phyloP scores from a whole-genome alignment of 768 basidiomycete species.

The Podaxis sp. region DNA sequence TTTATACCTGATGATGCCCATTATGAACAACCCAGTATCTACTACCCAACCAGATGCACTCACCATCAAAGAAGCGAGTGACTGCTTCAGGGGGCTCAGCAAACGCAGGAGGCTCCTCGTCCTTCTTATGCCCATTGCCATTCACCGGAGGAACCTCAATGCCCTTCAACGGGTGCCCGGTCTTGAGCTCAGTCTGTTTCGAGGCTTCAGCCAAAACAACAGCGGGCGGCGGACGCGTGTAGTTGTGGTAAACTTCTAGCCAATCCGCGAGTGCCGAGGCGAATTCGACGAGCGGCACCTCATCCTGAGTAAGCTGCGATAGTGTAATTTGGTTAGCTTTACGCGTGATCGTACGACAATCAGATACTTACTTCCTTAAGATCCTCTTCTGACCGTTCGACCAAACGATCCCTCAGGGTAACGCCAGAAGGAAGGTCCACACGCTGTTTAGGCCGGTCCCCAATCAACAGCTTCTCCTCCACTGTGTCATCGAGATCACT shows the following conservation, averaged over 20 bases:
- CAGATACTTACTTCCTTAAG: conserved; percentile 46
- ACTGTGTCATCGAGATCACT: conserved; percentile 80
- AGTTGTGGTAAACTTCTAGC: conserved; percentile 76
- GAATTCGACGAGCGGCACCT: conserved; percentile 57
- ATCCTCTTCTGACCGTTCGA: conserved; percentile 48
- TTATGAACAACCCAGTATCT: not conserved
- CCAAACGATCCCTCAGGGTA: conserved; percentile 60
- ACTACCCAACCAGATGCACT: conserved; percentile 11
- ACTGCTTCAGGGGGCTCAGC: conserved; percentile 60
- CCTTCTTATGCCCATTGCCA: conserved; percentile 61
- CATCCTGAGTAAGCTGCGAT: conserved; percentile 59
- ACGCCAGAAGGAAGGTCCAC: conserved; percentile 46
- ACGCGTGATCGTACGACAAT: not conserved
- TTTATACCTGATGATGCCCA: conserved; percentile 46
- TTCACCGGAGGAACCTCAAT: conserved; percentile 50
- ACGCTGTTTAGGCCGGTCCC: conserved; percentile 74
- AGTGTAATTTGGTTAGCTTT: conserved; percentile 15
- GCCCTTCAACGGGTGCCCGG: conserved; percentile 66
- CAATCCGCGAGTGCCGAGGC: conserved; percentile 65
- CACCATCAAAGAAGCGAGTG: conserved; percentile 63
- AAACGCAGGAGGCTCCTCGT: conserved; percentile 68
- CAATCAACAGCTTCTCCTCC: conserved; percentile 79
- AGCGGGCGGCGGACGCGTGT: conserved; percentile 68
- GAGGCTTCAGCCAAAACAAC: conserved; percentile 75
- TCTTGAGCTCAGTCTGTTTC: conserved; percentile 69